These are phyloP conservation scores for Coemansia sp. DNA, from an alignment of 192 early-diverging fungal genomes.

Conservation along the genomic window DNA sequence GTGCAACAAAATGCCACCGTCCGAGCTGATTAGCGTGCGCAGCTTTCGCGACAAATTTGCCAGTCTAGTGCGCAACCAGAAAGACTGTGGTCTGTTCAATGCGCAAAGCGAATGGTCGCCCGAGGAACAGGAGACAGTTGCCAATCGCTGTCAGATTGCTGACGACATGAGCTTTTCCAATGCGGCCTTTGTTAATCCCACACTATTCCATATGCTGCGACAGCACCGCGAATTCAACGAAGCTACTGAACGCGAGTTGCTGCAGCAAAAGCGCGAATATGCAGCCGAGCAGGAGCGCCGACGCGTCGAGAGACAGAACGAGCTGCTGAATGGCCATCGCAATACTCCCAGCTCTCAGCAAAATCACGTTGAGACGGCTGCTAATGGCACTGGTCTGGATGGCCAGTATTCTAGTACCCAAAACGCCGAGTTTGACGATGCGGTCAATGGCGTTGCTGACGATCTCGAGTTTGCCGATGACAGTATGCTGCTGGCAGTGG, in stretches of 20 bases:
- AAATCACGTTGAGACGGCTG: neutral
- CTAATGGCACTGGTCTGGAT: neutral
- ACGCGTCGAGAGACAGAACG: conserved; percentile 19
- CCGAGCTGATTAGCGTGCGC: conserved; percentile 50
- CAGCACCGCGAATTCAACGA: conserved; percentile 57
- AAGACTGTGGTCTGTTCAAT: conserved; percentile 39
- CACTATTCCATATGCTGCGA: conserved; percentile 55
- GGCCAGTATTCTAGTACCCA: neutral
- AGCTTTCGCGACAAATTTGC: conserved; percentile 52
- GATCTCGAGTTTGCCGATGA: conserved; percentile 4
- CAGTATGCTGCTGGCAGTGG: conserved; percentile 27
- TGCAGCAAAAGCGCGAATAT: conserved; percentile 42
- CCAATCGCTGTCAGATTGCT: conserved; percentile 37
- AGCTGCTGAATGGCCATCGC: conserved; percentile 4
- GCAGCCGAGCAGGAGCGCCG: conserved; percentile 36
- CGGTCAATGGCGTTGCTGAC: neutral
- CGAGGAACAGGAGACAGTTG: conserved; percentile 33
- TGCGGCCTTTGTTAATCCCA: conserved; percentile 54
- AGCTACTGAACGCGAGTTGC: conserved; percentile 52
- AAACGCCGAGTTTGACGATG: neutral
- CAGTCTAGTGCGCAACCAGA: conserved; percentile 40
- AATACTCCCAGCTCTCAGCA: neutral
- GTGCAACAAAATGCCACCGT: conserved; percentile 42
- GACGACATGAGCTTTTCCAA: conserved; percentile 56
- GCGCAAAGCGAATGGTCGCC: conserved; percentile 41